phyloP scores from a whole-genome alignment of 2,329 filamentous ascomycete species.

The Elsinoe batatas region DNA sequence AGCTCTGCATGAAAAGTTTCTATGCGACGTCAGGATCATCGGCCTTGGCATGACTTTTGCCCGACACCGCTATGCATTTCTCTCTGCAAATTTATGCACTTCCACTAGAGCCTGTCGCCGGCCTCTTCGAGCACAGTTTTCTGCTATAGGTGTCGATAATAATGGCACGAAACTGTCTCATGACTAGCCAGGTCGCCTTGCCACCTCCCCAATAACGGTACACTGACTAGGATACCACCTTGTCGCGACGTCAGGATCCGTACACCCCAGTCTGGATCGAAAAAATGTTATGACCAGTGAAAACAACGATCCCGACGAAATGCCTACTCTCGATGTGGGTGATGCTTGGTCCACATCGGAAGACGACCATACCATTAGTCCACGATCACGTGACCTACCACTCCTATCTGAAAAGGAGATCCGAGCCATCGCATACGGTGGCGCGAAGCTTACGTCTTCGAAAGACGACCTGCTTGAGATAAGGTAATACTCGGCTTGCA shows the following conservation, averaged over 20 bases:
- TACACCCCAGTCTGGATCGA: too few relatives aligned
- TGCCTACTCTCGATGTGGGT: too few relatives aligned
- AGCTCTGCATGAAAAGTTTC: conserved; percentile 1
- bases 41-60: conserved; percentile 1
- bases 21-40: conserved; percentile 11
- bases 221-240: too few relatives aligned
- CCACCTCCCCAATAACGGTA: too few relatives aligned
- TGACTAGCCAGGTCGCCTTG: too few relatives aligned
- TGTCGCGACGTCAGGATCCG: too few relatives aligned
- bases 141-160: too few relatives aligned
- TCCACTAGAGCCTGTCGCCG: too few relatives aligned
- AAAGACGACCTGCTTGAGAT: not conserved
- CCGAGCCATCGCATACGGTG: not conserved
- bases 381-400: not conserved
- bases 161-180: too few relatives aligned
- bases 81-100: not conserved
- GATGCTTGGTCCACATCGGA: not conserved
- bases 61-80: not conserved
- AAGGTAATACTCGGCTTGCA: conserved; percentile 7
- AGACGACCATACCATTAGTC: not conserved
- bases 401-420: conserved; percentile 1
- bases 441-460: not conserved
- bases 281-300: too few relatives aligned
- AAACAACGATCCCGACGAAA: too few relatives aligned
- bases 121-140: too few relatives aligned